Evolutionary conservation across 495 filamentous ascomycete genomes (phyloP).

Genomic region (Podospora australis): DNA sequence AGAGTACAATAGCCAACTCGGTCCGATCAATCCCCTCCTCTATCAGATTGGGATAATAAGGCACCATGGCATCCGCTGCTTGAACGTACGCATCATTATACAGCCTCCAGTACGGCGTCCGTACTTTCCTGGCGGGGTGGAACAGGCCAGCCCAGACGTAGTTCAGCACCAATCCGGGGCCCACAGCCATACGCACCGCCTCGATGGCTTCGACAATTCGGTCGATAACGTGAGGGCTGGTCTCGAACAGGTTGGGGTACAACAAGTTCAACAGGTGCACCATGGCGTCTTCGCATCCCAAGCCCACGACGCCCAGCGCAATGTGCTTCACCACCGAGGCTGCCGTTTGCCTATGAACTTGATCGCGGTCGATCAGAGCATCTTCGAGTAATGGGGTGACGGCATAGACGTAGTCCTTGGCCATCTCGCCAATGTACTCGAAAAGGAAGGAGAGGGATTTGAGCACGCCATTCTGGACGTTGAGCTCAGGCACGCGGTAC

Average conservation of each 20-base stretch:
- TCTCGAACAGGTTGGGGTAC: conserved; percentile 97
- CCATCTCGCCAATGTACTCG: conserved; percentile 99
- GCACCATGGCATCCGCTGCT: conserved; percentile 86
- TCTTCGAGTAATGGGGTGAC: conserved; percentile 96
- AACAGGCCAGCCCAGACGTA: conserved; percentile 97
- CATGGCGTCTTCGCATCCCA: conserved; percentile 99
- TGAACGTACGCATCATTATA: conserved; percentile 99
- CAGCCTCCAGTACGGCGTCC: conserved; percentile 85
- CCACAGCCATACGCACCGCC: conserved; percentile 90
- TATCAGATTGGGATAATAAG: conserved; percentile 82
- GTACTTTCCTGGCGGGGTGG: conserved; percentile 91
- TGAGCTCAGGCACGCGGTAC: conserved; percentile 96
- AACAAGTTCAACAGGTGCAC: conserved; percentile 92
- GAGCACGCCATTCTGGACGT: conserved; percentile 97
- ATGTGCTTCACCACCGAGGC: conserved; percentile 96
- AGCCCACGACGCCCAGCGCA: conserved; percentile 87
- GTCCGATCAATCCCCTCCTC: conserved; percentile 67
- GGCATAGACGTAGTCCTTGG: conserved; percentile 98
- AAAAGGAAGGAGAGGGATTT: conserved; percentile 97
- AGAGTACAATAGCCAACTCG: conserved; percentile 81
- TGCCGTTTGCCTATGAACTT: conserved; percentile 96
- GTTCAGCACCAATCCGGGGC: conserved; percentile 86
- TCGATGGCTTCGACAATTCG: conserved; percentile 95
- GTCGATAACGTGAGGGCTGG: conserved; percentile 96
- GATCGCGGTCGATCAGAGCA: conserved; percentile 94